Base-by-base conservation (phyloP, 805 yeast genomes). In the Pichia phayaonensis region DNA sequence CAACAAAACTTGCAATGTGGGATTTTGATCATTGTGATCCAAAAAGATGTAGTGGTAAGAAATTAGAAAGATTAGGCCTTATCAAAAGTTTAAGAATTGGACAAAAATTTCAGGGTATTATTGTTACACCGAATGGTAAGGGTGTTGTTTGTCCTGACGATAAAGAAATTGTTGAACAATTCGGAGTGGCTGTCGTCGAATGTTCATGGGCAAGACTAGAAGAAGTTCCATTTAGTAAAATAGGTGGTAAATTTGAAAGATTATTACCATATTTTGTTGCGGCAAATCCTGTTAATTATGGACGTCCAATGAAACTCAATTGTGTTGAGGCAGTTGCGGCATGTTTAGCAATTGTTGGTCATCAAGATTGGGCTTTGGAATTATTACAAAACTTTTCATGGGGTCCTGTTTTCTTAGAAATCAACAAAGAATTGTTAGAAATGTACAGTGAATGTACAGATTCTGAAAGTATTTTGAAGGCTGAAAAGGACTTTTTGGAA, bases 1-100 rank as follows among this genome's bases (percentile, higher is more conserved):
- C 95, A 1, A 84, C 85, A 34, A 90, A 88, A 61, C 66, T 90
- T 55, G 97, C 97, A 18, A 92, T 92, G 99, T 92, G 99, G 97
- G 99, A 94, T 66, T 94, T 94, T 63, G 96, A 90, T 57, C 99
- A 94, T 64, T 94, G 99, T 71, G 99, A 94, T 68, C 99, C 99
- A 1, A 94, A 94, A 63, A 76, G 97, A 63, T 94, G 99, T 65
- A 84, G 95, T 57, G 99, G 99, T 20, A 94, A 94, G 71, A 90
- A 90, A 64, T 73, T 94, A 29, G 97, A 89, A 61, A 74, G 98
- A 49, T 67, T 92, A 21, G 98, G 98, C 0, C 68, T 89, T 21
- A 90, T 94, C 46, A 80, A 81, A 54, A 79, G 80, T 48, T 64
- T 94, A 54, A 72, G 95, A 53, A 80, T 94, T n/a, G 99, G 99